phyloP scores from a whole-genome alignment of 2,329 filamentous ascomycete genomes.

The Lachnellula hyalina region DNA sequence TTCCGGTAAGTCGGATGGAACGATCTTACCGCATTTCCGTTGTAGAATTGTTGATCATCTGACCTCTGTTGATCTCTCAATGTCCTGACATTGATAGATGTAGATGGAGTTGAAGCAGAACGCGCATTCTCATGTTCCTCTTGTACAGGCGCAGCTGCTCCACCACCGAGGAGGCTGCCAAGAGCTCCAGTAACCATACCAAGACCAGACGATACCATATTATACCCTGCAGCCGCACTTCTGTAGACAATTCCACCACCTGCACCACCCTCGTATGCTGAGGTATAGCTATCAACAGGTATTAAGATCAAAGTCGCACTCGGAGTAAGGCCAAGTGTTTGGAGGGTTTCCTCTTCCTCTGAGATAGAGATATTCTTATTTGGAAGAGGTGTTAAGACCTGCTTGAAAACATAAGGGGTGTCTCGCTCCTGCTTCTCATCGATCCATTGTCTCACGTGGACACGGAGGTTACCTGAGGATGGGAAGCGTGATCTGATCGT shows the following conservation, averaged over 20 bases:
- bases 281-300: conserved; percentile 57
- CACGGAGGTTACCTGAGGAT: conserved; percentile 54
- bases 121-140: background rate
- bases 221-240: conserved; percentile 33
- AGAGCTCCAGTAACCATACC: conserved; percentile 38
- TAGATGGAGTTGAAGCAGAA: conserved; percentile 14
- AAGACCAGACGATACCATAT: conserved; percentile 37
- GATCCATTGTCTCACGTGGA: conserved; percentile 72
- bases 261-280: conserved; percentile 46
- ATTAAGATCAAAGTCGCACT: conserved; percentile 80
- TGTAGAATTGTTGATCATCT: conserved; percentile 71
- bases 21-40: conserved; percentile 72
- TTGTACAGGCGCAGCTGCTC: conserved; percentile 12
- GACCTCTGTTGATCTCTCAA: conserved; percentile 49
- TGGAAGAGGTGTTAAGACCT: conserved; percentile 73
- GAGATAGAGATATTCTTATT: conserved; percentile 67
- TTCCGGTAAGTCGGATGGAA: background rate
- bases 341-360: conserved; percentile 66
- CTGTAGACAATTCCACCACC: conserved; percentile 29
- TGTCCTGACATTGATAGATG: conserved; percentile 42
- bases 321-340: conserved; percentile 67
- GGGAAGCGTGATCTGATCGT: conserved; percentile 70
- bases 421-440: conserved; percentile 56
- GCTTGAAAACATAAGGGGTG: conserved; percentile 74
- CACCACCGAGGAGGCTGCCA: conserved; percentile 34